Base-by-base conservation (phyloP, 176 grass and related monocot species). In the Triticum turgidum region DNA sequence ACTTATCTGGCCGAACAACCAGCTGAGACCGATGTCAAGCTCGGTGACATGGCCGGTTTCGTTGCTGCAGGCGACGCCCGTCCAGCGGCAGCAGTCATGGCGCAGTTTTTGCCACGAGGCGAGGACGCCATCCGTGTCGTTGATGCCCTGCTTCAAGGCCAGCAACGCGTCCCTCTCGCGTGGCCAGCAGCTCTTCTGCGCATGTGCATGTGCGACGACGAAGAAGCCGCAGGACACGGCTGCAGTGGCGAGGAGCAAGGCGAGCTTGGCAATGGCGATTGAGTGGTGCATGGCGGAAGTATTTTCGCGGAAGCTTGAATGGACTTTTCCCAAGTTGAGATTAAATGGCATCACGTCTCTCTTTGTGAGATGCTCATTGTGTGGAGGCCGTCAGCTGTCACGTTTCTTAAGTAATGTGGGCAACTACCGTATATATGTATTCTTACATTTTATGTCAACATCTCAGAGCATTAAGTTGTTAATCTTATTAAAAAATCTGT, bases 51-150 rank as follows among this genome's bases (percentile, higher is more conserved):
- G 67, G 30, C 73, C 73, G 8, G 85, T 90, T 7, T 0, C 17
- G 81, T 85, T 56, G 35, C 70, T 39, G 59, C 92, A 93, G 0
- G 5, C 0, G 72, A 93, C 79, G 61, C 92, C 86, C 3, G 6
- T 30, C 88, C 92, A 91, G 3, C 32, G 7, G 82, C 91, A 93
- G 81, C 85, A 90, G 11, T 93, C 61, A 0, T 30, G 1, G 0
- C 56, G 17, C 4, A 3, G 27, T 15, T 5, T 3, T 2, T 30
- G 21, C 75, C 54, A 72, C 80, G 51, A 56, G 29, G 18, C 17
- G 30, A 78, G 47, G 14, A 32, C 7, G 25, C 14, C 49, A 3
- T 5, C 0, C 0, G 12, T 22, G 33, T 73, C 72, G 3, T 14
- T 76, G 72, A 76, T 76, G 72, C 33, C 74, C 63, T 9, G 15